Evolutionary conservation across 169 alveolate species (phyloP).

Genomic region (Cytauxzoon felis): DNA sequence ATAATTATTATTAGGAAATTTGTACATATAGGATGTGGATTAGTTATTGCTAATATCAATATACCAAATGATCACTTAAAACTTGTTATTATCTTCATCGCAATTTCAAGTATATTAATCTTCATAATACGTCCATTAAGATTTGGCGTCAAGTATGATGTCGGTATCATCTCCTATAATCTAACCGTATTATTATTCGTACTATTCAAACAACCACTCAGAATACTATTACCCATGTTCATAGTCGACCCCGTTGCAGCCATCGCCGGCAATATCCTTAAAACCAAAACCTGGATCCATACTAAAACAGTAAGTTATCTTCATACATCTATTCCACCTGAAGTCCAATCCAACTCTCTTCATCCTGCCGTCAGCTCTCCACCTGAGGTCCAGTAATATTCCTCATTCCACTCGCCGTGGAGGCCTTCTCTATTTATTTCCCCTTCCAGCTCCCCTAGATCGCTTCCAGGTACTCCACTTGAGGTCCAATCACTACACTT

Average conservation of each 20-base stretch:
- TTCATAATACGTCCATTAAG: conserved; percentile 16
- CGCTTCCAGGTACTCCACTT: too few species aligned
- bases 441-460: too few species aligned
- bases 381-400: too few species aligned
- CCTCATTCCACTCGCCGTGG: too few species aligned
- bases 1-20: conserved; percentile 3
- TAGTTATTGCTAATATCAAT: conserved; percentile 33
- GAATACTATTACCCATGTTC: conserved; percentile 49
- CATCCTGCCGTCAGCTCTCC: too few species aligned
- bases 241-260: conserved; percentile 53
- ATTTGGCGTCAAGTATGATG: conserved; percentile 37
- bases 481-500: too few species aligned
- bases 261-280: conserved; percentile 9
- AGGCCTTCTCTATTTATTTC: too few species aligned
- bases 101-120: conserved; percentile 13
- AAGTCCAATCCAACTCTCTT: too few species aligned
- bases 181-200: conserved; percentile 12
- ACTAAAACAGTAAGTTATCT: conserved; percentile 44
- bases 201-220: conserved; percentile 6
- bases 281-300: conserved; percentile 30
- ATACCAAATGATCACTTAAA: conserved; percentile 9
- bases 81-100: conserved; percentile 14
- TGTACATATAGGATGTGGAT: conserved; percentile 55
- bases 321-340: background rate
- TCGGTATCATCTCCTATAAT: conserved; percentile 50